A percentile compares a stretch with the other conserved stretches of the same genome.
Conservation (phyloP, 768 basidiomycete species). For the Russula lepida region DNA sequence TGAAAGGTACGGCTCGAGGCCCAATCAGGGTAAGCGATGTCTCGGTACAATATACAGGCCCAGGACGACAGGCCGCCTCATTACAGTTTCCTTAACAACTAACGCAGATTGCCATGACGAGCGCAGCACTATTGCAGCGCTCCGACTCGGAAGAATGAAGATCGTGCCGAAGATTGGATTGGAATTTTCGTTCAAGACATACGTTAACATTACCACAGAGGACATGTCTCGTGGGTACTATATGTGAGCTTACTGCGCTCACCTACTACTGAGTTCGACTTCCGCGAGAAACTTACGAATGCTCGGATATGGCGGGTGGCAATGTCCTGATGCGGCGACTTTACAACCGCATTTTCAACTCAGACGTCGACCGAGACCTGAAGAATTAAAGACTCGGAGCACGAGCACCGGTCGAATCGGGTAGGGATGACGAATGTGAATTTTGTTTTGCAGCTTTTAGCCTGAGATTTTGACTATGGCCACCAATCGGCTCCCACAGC, state of each 20-base stretch:
- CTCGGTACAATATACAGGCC: constrained; percentile 3
- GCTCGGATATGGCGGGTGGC: constrained; percentile 60
- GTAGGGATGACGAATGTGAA: background rate
- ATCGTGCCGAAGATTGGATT: background rate
- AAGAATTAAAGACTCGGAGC: no score
- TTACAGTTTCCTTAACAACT: constrained; percentile 1
- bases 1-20: background rate
- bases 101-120: background rate
- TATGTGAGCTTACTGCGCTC: background rate
- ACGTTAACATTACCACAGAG: background rate
- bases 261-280: constrained; percentile 29
- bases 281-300: constrained; percentile 62
- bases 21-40: background rate
- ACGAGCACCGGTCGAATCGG: background rate
- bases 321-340: constrained; percentile 53
- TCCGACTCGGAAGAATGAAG: background rate
- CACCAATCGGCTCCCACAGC: constrained; percentile 4
- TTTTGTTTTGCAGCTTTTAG: background rate
- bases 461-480: background rate
- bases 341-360: constrained; percentile 47
- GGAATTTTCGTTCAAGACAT: background rate
- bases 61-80: background rate
- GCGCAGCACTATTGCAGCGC: background rate
- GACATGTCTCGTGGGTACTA: background rate
- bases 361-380: background rate